Evolutionary conservation across 2,329 filamentous ascomycete species (phyloP), one percentile per base, ranked within the genome.

Genomic region (Westerdykella sp.): DNA sequence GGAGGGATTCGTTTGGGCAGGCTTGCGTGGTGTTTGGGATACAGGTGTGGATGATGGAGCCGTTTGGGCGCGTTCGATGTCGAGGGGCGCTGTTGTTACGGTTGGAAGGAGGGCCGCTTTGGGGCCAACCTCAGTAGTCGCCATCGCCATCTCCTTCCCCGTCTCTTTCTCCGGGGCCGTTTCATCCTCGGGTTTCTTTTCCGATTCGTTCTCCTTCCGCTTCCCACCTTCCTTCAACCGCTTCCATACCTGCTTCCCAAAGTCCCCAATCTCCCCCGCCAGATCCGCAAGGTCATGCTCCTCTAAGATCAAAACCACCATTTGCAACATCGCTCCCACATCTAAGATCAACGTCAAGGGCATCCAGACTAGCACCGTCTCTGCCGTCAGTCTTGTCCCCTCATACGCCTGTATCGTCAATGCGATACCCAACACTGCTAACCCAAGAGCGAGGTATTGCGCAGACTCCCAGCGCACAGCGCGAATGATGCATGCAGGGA

Each of bases 1-100:
- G 31, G 31, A 34, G 13, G 31, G 31, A 13, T 5, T 34, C 31
- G 18, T 21, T 21, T 21, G 18, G 18, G 18, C 6, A 77, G 1
- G 76, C 73, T n/a, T 78, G 78, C 51, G 74, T 73, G 38, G 81
- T 65, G 0, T 76, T 73, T 0, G 74, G 65, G 14, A 80, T 43
- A 14, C 78, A 72, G 5, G 78, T 80, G 1, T 69, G 67, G 12
- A 78, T 55, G 55, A 21, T 21, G 18, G 18, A 21, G 18, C 18
- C 18, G 6, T 34, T 6, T 34, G 12, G 6, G 12, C 31, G 31
- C 3, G 31, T 13, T 34, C 13, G 14, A 34, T 34, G 14, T 13
- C 13, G 13, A 13, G 3, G 31, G 3, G 31, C 13, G 13, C 14
- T 34, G 31, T 21, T 21, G 18, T 21, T 21, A 21, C 18, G 6